phyloP scores from a whole-genome alignment of 2,329 filamentous ascomycete genomes.

The Calonectria hongkongensis region DNA sequence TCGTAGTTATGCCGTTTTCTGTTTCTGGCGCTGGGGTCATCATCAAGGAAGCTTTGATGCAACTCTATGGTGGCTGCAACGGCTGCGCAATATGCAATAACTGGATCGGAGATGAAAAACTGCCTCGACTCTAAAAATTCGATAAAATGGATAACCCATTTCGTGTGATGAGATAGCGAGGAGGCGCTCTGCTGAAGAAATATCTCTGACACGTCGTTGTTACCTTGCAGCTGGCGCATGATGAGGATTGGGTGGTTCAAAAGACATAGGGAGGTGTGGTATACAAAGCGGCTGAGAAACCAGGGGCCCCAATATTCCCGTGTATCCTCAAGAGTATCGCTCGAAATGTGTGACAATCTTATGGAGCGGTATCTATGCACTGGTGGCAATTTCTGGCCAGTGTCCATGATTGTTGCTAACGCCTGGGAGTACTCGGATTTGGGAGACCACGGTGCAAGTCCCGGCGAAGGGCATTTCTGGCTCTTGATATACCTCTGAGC shows the following conservation, averaged over 20 bases:
- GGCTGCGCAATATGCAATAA: constrained; percentile 21
- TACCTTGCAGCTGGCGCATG: constrained; percentile 22
- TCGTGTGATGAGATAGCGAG: constrained; percentile 9
- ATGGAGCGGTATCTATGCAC: constrained; percentile 26
- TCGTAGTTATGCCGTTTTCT: constrained; percentile 7
- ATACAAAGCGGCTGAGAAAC: constrained; percentile 29
- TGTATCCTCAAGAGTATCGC: constrained; percentile 11
- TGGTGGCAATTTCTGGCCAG: constrained; percentile 6
- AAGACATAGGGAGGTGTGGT: constrained; percentile 25
- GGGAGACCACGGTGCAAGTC: constrained; percentile 22
- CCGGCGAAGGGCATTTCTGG: background rate
- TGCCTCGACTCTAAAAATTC: constrained; percentile 15
- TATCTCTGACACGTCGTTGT: constrained; percentile 22
- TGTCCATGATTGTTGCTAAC: constrained; percentile 3
- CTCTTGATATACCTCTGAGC: constrained; percentile 24
- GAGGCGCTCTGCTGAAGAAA: constrained; percentile 22
- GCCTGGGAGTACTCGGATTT: constrained; percentile 20
- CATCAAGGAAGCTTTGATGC: constrained; percentile 23
- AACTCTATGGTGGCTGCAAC: constrained; percentile 23
- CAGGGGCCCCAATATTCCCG: constrained; percentile 28
- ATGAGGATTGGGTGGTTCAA: constrained; percentile 27
- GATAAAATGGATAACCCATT: constrained; percentile 26
- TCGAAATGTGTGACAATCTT: background rate
- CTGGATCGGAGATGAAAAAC: constrained; percentile 20
- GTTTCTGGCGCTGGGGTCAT: background rate